Evolutionary conservation across 805 yeast species (phyloP).

Genomic region (Candida broadrunensis): DNA sequence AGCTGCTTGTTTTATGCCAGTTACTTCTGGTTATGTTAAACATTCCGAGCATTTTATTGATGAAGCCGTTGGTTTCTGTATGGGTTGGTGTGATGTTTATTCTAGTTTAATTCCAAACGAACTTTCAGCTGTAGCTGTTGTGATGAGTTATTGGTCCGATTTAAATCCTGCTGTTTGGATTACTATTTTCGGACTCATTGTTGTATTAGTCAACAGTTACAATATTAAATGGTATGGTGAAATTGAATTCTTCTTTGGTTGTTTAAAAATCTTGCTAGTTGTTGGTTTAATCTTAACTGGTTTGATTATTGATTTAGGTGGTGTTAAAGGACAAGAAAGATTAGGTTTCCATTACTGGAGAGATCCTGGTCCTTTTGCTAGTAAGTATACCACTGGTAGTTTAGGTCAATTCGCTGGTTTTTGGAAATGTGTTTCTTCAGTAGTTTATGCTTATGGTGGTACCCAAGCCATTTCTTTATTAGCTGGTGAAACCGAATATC

Average conservation of each 20-base stretch:
- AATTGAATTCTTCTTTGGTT: constrained; percentile 23
- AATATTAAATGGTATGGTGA: constrained; percentile 37
- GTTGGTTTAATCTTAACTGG: constrained; percentile 18
- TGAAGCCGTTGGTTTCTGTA: constrained; percentile 45
- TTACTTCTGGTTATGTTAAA: constrained; percentile 31
- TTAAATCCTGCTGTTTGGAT: constrained; percentile 46
- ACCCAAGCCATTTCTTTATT: constrained; percentile 20
- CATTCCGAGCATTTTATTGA: constrained; percentile 39
- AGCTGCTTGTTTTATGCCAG: constrained; percentile 34
- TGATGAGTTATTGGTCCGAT: constrained; percentile 44
- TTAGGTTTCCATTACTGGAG: constrained; percentile 41
- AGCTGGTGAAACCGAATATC: constrained; percentile 32
- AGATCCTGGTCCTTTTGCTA: constrained; percentile 32
- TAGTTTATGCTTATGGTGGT: constrained; percentile 37
- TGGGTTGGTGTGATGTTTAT: constrained; percentile 44
- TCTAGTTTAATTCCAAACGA: constrained; percentile 35
- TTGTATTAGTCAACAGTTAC: constrained; percentile 30
- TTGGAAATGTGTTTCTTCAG: constrained; percentile 33
- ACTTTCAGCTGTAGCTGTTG: constrained; percentile 46
- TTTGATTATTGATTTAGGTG: constrained; percentile 21
- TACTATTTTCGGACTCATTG: constrained; percentile 35
- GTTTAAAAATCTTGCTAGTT: constrained; percentile 20
- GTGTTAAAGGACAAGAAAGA: constrained; percentile 18
- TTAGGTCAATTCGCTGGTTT: constrained; percentile 23
- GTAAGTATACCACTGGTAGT: constrained; percentile 15